A percentile compares a stretch with the other conserved stretches of the same genome.
phyloP scores from a whole-genome alignment of 2,329 filamentous ascomycete species.

The Penicillium sp. region DNA sequence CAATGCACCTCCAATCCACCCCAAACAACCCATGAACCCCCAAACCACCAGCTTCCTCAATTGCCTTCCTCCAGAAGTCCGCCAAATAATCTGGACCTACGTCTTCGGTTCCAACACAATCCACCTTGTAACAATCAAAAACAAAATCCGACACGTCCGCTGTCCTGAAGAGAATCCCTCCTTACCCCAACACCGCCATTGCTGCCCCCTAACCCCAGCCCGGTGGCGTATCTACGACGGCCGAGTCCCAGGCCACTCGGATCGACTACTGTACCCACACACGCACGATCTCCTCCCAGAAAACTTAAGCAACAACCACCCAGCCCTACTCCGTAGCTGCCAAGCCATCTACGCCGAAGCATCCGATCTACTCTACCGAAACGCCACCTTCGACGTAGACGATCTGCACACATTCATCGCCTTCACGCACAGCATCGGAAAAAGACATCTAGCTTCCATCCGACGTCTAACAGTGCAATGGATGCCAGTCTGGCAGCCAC shows the following conservation, averaged over 20 bases:
- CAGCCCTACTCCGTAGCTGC: conserved; percentile 33
- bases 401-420: conserved; percentile 39
- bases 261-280: conserved; percentile 36
- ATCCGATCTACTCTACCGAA: conserved; percentile 28
- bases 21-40: conserved; percentile 18
- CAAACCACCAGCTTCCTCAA: conserved; percentile 26
- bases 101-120: conserved; percentile 37
- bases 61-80: conserved; percentile 37
- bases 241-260: conserved; percentile 17
- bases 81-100: conserved; percentile 39
- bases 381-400: conserved; percentile 35
- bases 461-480: conserved; percentile 32
- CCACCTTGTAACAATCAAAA: conserved; percentile 37
- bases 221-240: conserved; percentile 31
- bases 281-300: conserved; percentile 28
- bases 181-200: conserved; percentile 32
- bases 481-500: conserved; percentile 37
- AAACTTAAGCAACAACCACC: conserved; percentile 24
- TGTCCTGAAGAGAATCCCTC: conserved; percentile 26
- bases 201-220: conserved; percentile 33
- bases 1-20: conserved; percentile 1
- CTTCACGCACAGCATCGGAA: conserved; percentile 27
- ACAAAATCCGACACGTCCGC: conserved; percentile 37
- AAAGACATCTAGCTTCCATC: conserved; percentile 20
- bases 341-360: conserved; percentile 38